Conservation (phyloP, 768 basidiomycete genomes). For the Termitomyces sp. region DNA sequence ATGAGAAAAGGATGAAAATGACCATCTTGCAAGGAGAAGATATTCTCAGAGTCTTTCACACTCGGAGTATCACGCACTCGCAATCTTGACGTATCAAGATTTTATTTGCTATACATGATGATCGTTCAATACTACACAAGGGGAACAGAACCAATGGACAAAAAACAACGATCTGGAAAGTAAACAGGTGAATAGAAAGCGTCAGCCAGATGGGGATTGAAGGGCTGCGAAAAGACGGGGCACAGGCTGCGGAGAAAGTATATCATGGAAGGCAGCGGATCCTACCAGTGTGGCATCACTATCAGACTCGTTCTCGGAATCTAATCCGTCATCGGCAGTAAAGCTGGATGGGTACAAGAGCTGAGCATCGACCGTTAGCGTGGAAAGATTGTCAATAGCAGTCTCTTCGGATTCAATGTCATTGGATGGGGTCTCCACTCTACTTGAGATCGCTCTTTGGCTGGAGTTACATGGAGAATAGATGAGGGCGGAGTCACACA, state of each 20-base stretch:
- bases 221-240: neutral
- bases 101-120: too few relatives aligned
- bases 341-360: neutral
- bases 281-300: constrained; percentile 1
- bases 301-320: neutral
- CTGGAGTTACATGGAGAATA: neutral
- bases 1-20: too few relatives aligned
- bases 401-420: constrained; percentile 1
- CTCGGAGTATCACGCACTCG: too few relatives aligned
- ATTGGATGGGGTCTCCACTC: neutral
- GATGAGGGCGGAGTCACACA: neutral
- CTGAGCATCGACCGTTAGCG: neutral
- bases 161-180: neutral
- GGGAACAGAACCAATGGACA: neutral
- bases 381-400: neutral
- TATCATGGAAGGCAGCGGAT: neutral
- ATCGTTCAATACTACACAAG: neutral
- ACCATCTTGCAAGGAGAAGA: too few relatives aligned
- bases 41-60: too few relatives aligned
- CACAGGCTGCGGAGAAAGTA: neutral
- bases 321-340: neutral
- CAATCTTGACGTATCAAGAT: too few relatives aligned
- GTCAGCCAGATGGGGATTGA: neutral
- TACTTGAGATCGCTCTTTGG: neutral
- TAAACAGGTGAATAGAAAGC: neutral